phyloP scores from a whole-genome alignment of 768 basidiomycete genomes.

The Kwoniella sp. region DNA sequence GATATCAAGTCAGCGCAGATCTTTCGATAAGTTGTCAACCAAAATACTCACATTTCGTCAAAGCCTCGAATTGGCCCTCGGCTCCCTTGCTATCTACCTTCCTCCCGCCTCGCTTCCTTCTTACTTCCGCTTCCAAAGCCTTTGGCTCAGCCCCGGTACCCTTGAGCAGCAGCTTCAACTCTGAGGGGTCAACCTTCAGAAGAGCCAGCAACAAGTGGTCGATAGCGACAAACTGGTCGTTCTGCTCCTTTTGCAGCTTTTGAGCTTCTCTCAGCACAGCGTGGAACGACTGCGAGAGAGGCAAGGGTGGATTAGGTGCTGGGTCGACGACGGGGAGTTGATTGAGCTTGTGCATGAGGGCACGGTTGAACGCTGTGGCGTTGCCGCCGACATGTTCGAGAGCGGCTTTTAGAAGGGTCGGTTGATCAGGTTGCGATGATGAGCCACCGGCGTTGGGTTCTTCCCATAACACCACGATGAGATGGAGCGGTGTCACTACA shows the following conservation, averaged over 20 bases:
- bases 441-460: constrained; percentile 57
- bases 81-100: constrained; percentile 82
- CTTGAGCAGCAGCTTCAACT: constrained; percentile 69
- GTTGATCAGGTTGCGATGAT: constrained; percentile 51
- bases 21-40: not conserved
- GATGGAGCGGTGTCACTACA: constrained; percentile 77
- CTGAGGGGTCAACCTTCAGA: constrained; percentile 63
- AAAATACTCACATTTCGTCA: constrained; percentile 64
- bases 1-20: constrained; percentile 5
- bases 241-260: constrained; percentile 69
- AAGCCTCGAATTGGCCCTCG: constrained; percentile 89
- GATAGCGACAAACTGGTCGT: constrained; percentile 88
- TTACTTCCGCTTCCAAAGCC: constrained; percentile 51
- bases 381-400: constrained; percentile 80
- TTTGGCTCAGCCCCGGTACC: constrained; percentile 65
- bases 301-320: constrained; percentile 73
- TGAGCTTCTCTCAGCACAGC: constrained; percentile 76
- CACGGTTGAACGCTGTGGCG: constrained; percentile 67
- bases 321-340: constrained; percentile 81
- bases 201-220: constrained; percentile 88
- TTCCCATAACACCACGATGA: constrained; percentile 78
- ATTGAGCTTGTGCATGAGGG: constrained; percentile 73
- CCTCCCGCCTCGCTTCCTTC: constrained; percentile 68
- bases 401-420: constrained; percentile 74
- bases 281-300: constrained; percentile 63